Evolutionary conservation across 345 rosid species (phyloP), one percentile per base, ranked within the genome.

Genomic region (Murraya paniculata): DNA sequence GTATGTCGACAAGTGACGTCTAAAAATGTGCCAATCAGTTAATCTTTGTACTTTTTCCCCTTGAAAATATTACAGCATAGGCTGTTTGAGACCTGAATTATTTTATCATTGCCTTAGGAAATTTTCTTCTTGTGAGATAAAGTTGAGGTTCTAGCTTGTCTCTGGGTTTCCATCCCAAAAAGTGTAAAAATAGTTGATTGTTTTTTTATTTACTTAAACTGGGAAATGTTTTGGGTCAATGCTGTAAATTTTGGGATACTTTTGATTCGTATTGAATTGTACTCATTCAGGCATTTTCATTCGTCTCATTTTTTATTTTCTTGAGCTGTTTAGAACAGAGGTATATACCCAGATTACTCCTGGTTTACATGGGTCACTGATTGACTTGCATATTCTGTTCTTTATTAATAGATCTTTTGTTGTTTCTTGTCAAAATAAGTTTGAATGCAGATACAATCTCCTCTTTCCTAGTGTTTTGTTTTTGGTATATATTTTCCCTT

Each of bases 61-160:
- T 57, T 71, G 21, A 36, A 21, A 41, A 55, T 75, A 28, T 28
- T 62, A 78, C 71, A 58, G 33, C 35, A 61, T 69, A 27, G 66
- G 66, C 22, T 62, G n/a, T 8, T 45, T 6, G 21, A 53, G 65
- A 4, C 21, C 7, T 6, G 64, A 67, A 72, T 24, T 60, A 24
- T 74, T 67, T 50, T 70, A 58, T 48, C 59, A n/a, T 31, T 66
- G 41, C 33, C n/a, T 21, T 19, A 61, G 73, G 41, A 19, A 58
- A 30, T 11, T 66, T 24, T 76, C 7, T 45, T 30, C 77, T 19
- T 30, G 33, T 67, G 13, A 38, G 56, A 61, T 71, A 18, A 41
- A 75, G 74, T 76, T 68, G 53, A 36, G 25, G 64, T n/a, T 30
- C 1, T 16, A 27, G 56, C 19, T 50, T 18, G 2, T 16, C 22